phyloP scores from a whole-genome alignment of 805 yeast species.

The Suhomyces sp. region DNA sequence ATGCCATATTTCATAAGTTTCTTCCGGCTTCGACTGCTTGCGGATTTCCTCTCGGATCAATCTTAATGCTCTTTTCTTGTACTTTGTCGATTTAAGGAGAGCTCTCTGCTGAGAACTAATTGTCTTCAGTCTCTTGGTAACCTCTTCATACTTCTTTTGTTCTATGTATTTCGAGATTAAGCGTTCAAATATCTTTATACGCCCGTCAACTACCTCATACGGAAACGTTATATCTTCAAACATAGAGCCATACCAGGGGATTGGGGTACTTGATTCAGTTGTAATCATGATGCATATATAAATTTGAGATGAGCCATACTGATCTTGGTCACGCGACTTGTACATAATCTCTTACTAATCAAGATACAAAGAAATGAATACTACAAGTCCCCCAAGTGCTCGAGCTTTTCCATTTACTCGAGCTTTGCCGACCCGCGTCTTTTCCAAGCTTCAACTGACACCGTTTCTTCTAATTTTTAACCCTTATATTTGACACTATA shows the following conservation, averaged over 20 bases:
- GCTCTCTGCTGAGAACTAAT: slow-evolving; percentile 8
- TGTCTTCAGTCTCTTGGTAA: slow-evolving; percentile 5
- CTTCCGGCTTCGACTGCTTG: slow-evolving; percentile 28
- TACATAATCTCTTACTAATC: too few species aligned
- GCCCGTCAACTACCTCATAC: background rate
- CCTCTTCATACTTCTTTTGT: slow-evolving; percentile 15
- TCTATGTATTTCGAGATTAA: slow-evolving; percentile 18
- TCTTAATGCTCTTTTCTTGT: slow-evolving; percentile 17
- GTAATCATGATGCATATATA: too few species aligned
- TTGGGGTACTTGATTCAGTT: too few species aligned
- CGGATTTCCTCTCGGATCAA: slow-evolving; percentile 25
- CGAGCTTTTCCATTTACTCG: too few species aligned
- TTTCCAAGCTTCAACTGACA: too few species aligned
- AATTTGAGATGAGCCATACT: too few species aligned
- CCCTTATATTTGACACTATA: slow-evolving; percentile 1
- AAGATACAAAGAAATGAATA: too few species aligned
- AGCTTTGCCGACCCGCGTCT: too few species aligned
- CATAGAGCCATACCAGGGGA: slow-evolving; percentile 1
- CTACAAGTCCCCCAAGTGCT: too few species aligned
- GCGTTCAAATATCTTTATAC: slow-evolving; percentile 5
- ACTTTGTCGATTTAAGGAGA: slow-evolving; percentile 9
- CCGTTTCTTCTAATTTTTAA: too few species aligned
- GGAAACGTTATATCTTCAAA: slow-evolving; percentile 8
- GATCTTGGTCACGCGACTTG: too few species aligned
- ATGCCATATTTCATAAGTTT: slow-evolving; percentile 36